Evolutionary conservation across 306 rosid species (phyloP).

Genomic region (Gastrolobium villosum): DNA sequence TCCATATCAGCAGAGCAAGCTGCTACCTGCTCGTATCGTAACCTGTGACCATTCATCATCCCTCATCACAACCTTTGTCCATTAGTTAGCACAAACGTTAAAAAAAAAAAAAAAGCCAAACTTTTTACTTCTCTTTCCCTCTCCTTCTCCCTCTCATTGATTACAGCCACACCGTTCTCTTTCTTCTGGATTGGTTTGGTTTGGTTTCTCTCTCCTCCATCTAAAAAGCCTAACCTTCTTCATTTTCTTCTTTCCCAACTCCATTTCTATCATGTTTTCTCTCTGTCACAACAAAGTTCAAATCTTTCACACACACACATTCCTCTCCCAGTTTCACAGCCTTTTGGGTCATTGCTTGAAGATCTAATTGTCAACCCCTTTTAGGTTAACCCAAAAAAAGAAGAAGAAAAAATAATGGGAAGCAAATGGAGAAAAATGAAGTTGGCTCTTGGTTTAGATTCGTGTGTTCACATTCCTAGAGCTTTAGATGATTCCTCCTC

Average conservation of each 20-base stretch:
- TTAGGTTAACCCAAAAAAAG: not conserved
- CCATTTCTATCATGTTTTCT: constrained; percentile 38
- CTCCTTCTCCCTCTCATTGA: constrained; percentile 20
- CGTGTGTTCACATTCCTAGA: constrained; percentile 75
- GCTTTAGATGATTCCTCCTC: constrained; percentile 61
- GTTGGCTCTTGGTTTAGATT: constrained; percentile 73
- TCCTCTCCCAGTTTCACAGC: constrained; percentile 31
- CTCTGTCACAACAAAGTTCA: constrained; percentile 14
- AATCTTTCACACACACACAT: constrained; percentile 28
- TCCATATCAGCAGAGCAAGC: constrained; percentile 29
- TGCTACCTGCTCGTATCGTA: constrained; percentile 27
- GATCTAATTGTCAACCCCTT: constrained; percentile 47
- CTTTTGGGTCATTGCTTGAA: constrained; percentile 44
- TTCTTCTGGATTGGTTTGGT: not conserved
- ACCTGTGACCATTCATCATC: constrained; percentile 29
- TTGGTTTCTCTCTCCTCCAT: not conserved
- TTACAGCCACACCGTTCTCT: constrained; percentile 19
- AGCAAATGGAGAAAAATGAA: constrained; percentile 93
- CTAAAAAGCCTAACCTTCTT: not conserved
- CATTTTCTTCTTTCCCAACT: constrained; percentile 28
- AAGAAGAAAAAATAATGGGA: constrained; percentile 52
- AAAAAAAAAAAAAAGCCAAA: constrained; percentile 36
- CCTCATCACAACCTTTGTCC: constrained; percentile 3
- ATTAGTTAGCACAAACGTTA: not conserved
- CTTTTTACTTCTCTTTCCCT: not conserved